Evolutionary conservation across 1,284 basidiomycete genomes (phyloP).

Genomic region (Leccinum cinnamomeum): DNA sequence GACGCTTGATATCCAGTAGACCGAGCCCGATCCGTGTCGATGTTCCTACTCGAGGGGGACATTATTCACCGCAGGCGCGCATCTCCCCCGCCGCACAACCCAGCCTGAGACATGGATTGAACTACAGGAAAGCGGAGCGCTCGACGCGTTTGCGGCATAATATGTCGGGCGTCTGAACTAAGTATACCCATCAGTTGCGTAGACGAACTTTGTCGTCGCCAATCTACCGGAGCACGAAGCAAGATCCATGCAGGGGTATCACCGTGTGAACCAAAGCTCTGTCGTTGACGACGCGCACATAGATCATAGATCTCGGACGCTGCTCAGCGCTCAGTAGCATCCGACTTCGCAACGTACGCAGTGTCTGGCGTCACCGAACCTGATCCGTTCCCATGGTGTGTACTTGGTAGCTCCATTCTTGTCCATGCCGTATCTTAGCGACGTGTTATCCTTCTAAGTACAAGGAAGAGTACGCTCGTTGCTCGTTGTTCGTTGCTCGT

Average conservation of each 20-base stretch:
- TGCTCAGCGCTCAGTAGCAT: no score
- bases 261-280: background rate
- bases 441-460: slow-evolving; percentile 40
- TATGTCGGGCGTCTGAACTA: slow-evolving; percentile 18
- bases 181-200: slow-evolving; percentile 8
- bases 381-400: slow-evolving; percentile 24
- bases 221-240: slow-evolving; percentile 32
- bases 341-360: no score
- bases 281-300: no score
- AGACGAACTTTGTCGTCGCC: slow-evolving; percentile 28
- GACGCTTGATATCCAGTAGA: slow-evolving; percentile 4
- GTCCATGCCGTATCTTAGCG: slow-evolving; percentile 22
- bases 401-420: slow-evolving; percentile 17
- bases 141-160: slow-evolving; percentile 30
- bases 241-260: slow-evolving; percentile 18
- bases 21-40: no score
- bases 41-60: no score
- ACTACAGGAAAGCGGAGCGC: slow-evolving; percentile 19
- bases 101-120: slow-evolving; percentile 19
- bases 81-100: background rate
- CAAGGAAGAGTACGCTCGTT: slow-evolving; percentile 36
- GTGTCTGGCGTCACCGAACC: slow-evolving; percentile 7
- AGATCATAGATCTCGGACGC: no score
- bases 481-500: no score
- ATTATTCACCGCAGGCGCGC: no score